Conservation (phyloP, 129 eudicot genomes). For the Centella asiatica region DNA sequence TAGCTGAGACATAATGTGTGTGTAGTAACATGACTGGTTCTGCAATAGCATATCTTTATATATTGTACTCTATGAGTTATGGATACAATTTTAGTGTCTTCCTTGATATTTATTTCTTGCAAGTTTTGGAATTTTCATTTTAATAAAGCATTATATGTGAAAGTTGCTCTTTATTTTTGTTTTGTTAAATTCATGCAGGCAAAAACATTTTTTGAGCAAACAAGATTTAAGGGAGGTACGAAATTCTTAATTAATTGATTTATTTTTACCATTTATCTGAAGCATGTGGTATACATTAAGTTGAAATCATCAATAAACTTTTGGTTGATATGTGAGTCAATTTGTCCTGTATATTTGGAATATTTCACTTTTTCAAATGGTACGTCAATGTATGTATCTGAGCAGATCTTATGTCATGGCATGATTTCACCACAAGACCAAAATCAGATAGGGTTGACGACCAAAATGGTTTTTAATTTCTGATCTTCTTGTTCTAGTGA, state of each 20-base stretch:
- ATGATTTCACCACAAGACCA: background rate
- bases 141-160: background rate
- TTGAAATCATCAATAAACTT: no score
- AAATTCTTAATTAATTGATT: background rate
- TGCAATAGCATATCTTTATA: background rate
- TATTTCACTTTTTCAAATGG: no score
- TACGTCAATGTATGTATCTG: no score
- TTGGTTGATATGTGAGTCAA: background rate
- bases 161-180: background rate
- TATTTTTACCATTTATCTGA: background rate
- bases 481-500: background rate
- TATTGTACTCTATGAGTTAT: background rate
- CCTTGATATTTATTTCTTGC: background rate
- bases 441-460: background rate
- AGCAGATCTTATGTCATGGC: background rate
- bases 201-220: slow-evolving; percentile 62
- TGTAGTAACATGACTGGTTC: background rate
- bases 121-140: background rate
- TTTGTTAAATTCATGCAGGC: slow-evolving; percentile 43
- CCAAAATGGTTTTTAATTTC: no score
- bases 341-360: background rate
- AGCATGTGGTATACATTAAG: no score
- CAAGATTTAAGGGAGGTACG: slow-evolving; percentile 80
- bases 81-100: background rate
- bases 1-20: background rate